phyloP scores from a whole-genome alignment of 2,329 filamentous ascomycete genomes.

The Trichoderma koningiopsis region DNA sequence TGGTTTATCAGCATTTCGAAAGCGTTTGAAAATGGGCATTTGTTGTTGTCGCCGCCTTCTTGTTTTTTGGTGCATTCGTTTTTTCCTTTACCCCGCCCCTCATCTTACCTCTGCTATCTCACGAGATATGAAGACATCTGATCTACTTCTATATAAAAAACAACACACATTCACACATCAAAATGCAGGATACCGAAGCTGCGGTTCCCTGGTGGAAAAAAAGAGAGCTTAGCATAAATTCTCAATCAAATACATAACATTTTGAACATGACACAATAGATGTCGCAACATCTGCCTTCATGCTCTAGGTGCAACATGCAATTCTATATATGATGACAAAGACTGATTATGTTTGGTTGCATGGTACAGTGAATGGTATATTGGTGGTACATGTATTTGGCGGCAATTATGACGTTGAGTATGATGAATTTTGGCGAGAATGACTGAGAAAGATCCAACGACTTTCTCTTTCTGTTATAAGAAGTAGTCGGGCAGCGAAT shows the following conservation, averaged over 20 bases:
- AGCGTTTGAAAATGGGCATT: neutral
- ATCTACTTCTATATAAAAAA: neutral
- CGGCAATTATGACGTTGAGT: neutral
- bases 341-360: neutral
- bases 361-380: conserved; percentile 4
- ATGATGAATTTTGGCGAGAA: neutral
- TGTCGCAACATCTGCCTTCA: neutral
- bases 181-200: conserved; percentile 11
- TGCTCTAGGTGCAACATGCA: conserved; percentile 18
- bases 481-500: conserved; percentile 70
- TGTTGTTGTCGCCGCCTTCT: neutral
- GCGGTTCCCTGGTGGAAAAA: conserved; percentile 5
- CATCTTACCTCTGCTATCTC: conserved; percentile 1
- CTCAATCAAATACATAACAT: conserved; percentile 5
- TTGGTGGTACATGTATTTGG: conserved; percentile 1
- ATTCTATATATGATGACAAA: conserved; percentile 21
- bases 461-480: conserved; percentile 48
- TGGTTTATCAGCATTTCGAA: neutral
- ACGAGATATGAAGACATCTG: conserved; percentile 19
- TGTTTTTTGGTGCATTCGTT: conserved; percentile 14
- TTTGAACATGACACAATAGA: neutral
- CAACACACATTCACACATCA: neutral
- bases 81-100: neutral
- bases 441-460: neutral
- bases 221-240: conserved; percentile 14